A percentile compares a stretch with the other conserved stretches of the same genome.
Conservation (phyloP, 768 basidiomycete genomes). For the Boletus patriciae region DNA sequence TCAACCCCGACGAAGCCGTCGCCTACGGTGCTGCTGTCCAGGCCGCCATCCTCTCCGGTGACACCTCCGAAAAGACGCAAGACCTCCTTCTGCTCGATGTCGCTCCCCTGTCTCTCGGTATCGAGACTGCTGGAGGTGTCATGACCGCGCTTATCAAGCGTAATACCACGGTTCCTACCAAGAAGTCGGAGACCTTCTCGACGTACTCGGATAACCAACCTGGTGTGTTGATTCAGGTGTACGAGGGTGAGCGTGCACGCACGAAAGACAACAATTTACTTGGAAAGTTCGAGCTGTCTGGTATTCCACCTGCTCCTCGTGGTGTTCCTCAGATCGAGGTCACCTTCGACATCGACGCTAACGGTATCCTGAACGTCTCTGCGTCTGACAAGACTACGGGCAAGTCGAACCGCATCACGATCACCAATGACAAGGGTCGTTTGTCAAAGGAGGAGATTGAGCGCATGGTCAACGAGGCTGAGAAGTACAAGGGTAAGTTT, state of each 20-base stretch:
- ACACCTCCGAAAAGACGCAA: slow-evolving; percentile 97
- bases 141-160: slow-evolving; percentile 99
- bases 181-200: slow-evolving; percentile 98
- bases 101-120: slow-evolving; percentile 85
- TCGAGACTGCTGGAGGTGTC: slow-evolving; percentile 98
- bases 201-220: slow-evolving; percentile 99
- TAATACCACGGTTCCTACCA: slow-evolving; percentile 97
- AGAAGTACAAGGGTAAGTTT: slow-evolving; percentile 78
- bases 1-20: slow-evolving; percentile 99
- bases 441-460: slow-evolving; percentile 98
- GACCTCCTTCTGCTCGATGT: slow-evolving; percentile 96
- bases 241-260: slow-evolving; percentile 96
- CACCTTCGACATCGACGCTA: slow-evolving; percentile 97
- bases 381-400: slow-evolving; percentile 96
- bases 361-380: slow-evolving; percentile 94
- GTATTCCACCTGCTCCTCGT: slow-evolving; percentile 95
- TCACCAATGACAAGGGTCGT: slow-evolving; percentile 96
- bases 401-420: slow-evolving; percentile 91
- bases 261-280: slow-evolving; percentile 99
- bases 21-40: slow-evolving; percentile 99
- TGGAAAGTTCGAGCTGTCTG: slow-evolving; percentile 97
- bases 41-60: slow-evolving; percentile 95
- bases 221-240: slow-evolving; percentile 97
- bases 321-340: slow-evolving; percentile 98
- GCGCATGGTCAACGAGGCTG: slow-evolving; percentile 94